Evolutionary conservation across 2,329 filamentous ascomycete species (phyloP), one percentile per base, ranked within the genome.

Genomic region (Hymenotorrendiella dingleyae): DNA sequence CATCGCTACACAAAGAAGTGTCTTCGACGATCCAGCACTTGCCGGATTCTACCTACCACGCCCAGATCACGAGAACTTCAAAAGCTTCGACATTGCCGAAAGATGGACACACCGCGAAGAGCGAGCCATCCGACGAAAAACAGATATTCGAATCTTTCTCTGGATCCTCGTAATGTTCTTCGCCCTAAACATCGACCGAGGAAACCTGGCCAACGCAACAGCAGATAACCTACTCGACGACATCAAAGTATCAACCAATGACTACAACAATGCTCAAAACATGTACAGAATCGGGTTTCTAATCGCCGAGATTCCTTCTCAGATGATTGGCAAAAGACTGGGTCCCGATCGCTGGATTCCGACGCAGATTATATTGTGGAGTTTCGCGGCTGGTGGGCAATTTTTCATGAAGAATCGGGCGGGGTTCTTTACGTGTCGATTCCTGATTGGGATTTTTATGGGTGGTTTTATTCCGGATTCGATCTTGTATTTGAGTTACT

Each of bases 401-500:
- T 64, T 62, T 32, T 66, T 65, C 23, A 52, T 75, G 6, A 59
- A 60, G 14, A 69, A 69, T 0, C 66, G 63, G 21, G 59, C 59
- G 1, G 65, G 64, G 1, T 72, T 71, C 44, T 69, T 60, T 40
- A 63, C 65, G 9, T 64, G 60, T 14, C 59, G 70, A n/a, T 64
- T 62, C 4, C 54, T 72, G 0, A 19, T 58, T 1, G 56, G 55
- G 16, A 32, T 55, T 17, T 34, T 55, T 27, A 51, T 75, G 58
- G 76, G 76, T 17, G 77, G 76, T 0, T 82, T 82, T 49, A 81
- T 82, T 37, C 76, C 78, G 0, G 77, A 80, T 46, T 76, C 77
- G 17, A 73, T 84, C 11, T 65, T 84, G 0, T 88, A 82, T 62
- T 67, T 87, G 4, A 81, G 77, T 3, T 89, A 89, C 61, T 90